These are phyloP conservation scores for Debaryomycetaceae sp. DNA, from an alignment of 1,139 yeast genomes.

Conservation along the genomic window DNA sequence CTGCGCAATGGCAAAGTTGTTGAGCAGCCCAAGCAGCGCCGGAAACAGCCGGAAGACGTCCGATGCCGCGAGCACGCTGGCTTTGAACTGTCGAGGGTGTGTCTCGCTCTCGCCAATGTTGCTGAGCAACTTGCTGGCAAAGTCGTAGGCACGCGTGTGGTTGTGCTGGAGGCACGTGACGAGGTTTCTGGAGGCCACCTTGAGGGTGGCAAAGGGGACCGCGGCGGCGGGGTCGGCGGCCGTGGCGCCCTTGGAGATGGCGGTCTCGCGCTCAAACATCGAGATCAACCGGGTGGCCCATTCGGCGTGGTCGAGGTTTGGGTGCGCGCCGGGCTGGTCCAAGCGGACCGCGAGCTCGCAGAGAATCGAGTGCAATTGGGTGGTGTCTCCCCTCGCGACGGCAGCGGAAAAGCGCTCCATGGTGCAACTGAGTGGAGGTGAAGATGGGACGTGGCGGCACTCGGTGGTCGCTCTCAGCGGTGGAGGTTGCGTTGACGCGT, in stretches of 20 bases:
- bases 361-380: too few relatives aligned
- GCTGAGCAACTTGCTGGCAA: constrained; percentile 33
- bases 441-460: too few relatives aligned
- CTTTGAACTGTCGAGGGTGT: constrained; percentile 12
- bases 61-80: constrained; percentile 30
- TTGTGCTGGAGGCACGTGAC: constrained; percentile 25
- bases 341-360: too few relatives aligned
- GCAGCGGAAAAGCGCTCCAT: too few relatives aligned
- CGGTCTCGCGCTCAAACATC: too few relatives aligned
- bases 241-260: background rate
- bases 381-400: too few relatives aligned
- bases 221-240: background rate
- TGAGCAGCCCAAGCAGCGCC: constrained; percentile 32
- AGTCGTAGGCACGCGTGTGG: constrained; percentile 37
- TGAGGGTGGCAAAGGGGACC: constrained; percentile 23
- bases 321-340: too few relatives aligned
- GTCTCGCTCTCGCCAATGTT: constrained; percentile 14
- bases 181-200: constrained; percentile 28
- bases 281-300: too few relatives aligned
- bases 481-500: too few relatives aligned
- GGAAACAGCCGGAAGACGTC: constrained; percentile 40
- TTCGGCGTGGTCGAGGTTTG: too few relatives aligned
- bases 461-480: too few relatives aligned
- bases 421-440: too few relatives aligned
- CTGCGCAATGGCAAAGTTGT: constrained; percentile 31